These are phyloP conservation scores for Fragilaria radians DNA, from an alignment of 108 stramenopile genomes.

Conservation along the genomic window DNA sequence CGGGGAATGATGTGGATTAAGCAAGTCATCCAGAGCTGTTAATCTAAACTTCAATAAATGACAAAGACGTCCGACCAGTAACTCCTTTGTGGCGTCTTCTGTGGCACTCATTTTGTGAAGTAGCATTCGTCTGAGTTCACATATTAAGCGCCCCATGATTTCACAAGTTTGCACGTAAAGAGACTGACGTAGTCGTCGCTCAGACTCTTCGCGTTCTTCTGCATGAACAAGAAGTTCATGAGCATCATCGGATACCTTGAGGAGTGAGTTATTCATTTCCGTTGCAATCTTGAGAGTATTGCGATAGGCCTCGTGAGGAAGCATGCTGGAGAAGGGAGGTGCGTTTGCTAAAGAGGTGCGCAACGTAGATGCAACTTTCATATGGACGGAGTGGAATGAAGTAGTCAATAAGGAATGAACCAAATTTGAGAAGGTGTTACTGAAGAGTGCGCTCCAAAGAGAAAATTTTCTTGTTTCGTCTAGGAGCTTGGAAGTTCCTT, in stretches of 20 bases:
- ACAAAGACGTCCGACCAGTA: constrained; percentile 81
- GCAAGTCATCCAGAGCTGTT: constrained; percentile 59
- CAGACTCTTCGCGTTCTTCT: constrained; percentile 83
- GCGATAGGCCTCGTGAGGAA: constrained; percentile 85
- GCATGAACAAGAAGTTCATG: constrained; percentile 85
- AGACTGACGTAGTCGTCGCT: constrained; percentile 69
- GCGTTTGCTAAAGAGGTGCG: constrained; percentile 72
- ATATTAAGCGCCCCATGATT: constrained; percentile 80
- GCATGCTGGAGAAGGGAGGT: constrained; percentile 57
- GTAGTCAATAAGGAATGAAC: constrained; percentile 79
- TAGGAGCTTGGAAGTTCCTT: constrained; percentile 6
- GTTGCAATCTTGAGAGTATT: constrained; percentile 78
- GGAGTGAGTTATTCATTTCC: constrained; percentile 58
- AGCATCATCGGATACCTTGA: constrained; percentile 80
- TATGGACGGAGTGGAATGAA: constrained; percentile 80
- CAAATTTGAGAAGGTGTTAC: constrained; percentile 75
- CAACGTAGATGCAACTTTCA: constrained; percentile 63
- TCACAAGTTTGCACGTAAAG: constrained; percentile 89
- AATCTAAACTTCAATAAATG: constrained; percentile 80
- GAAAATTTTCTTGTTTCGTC: constrained; percentile 44
- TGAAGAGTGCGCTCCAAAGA: constrained; percentile 79
- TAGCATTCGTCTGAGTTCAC: constrained; percentile 76
- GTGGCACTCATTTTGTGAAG: background rate
- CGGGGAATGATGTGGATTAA: constrained; percentile 74
- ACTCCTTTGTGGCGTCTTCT: constrained; percentile 50